These are phyloP conservation scores for Pythium vanterpoolii DNA, from an alignment of 352 stramenopile genomes.

Conservation along the genomic window DNA sequence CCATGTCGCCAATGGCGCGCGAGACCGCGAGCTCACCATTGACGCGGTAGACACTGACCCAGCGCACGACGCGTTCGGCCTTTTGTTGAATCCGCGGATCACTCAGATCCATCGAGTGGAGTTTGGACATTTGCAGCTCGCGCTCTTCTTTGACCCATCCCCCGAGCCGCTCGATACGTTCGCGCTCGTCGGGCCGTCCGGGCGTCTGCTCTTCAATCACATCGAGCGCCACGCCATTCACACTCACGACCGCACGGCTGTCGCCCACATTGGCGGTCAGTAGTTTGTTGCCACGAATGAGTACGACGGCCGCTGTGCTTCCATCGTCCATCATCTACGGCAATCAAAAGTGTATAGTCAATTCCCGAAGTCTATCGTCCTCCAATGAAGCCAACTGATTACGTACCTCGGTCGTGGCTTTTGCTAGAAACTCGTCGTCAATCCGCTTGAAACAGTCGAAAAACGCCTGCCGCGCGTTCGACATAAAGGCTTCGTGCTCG, in stretches of 20 bases:
- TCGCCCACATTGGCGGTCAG: conserved; percentile 88
- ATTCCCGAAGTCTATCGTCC: neutral
- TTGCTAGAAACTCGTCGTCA: conserved; percentile 73
- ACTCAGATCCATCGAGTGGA: conserved; percentile 87
- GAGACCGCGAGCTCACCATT: conserved; percentile 93
- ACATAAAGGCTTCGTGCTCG: conserved; percentile 62
- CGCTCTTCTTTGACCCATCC: conserved; percentile 84
- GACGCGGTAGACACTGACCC: conserved; percentile 85
- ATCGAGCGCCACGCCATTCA: conserved; percentile 72
- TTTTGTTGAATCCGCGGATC: conserved; percentile 83
- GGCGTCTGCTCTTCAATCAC: conserved; percentile 89
- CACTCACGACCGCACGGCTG: conserved; percentile 79
- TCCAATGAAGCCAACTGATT: neutral
- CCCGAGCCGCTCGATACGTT: conserved; percentile 65
- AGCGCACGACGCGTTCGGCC: conserved; percentile 76
- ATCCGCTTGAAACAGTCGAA: conserved; percentile 73
- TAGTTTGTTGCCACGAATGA: conserved; percentile 79
- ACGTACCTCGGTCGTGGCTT: conserved; percentile 52
- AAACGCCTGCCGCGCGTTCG: conserved; percentile 61
- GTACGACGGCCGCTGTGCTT: conserved; percentile 73
- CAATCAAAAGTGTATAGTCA: neutral
- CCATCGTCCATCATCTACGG: conserved; percentile 59
- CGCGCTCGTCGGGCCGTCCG: conserved; percentile 63
- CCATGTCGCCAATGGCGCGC: conserved; percentile 89
- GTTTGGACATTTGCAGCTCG: conserved; percentile 84